Conservation (phyloP, 2,329 filamentous ascomycete species). For the Septoria linicola region DNA sequence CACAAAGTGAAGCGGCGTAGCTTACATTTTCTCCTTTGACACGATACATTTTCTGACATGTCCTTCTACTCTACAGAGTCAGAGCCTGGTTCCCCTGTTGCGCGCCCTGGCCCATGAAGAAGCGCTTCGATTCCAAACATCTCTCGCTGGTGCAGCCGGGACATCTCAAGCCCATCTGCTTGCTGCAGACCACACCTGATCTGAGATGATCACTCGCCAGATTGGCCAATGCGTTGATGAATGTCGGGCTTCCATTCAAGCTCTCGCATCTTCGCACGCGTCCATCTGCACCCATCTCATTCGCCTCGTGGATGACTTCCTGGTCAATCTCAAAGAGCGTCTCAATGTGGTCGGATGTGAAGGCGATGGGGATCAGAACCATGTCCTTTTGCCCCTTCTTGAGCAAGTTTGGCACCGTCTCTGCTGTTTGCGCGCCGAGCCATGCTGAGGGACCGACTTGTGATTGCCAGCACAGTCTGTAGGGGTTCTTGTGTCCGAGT, state of each 20-base stretch:
- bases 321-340: constrained; percentile 91
- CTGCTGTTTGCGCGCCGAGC: constrained; percentile 89
- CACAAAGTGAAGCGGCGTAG: too few species aligned
- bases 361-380: constrained; percentile 89
- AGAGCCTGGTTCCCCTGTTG: constrained; percentile 31
- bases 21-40: too few species aligned
- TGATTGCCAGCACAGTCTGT: constrained; percentile 95
- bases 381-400: constrained; percentile 89
- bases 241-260: constrained; percentile 84
- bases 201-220: constrained; percentile 78
- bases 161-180: constrained; percentile 86
- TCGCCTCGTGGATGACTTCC: constrained; percentile 88
- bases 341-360: constrained; percentile 99
- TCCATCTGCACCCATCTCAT: constrained; percentile 64
- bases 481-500: constrained; percentile 82
- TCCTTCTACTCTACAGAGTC: constrained; percentile 35
- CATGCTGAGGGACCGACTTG: constrained; percentile 94
- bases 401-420: constrained; percentile 84
- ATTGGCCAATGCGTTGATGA: constrained; percentile 86
- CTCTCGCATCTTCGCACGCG: constrained; percentile 83
- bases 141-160: constrained; percentile 89
- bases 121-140: constrained; percentile 74
- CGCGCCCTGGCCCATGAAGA: constrained; percentile 50
- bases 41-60: too few species aligned
- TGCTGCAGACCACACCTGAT: constrained; percentile 68